Base-by-base conservation (phyloP, 2,329 filamentous ascomycete species). In the Aspergillus viridinutans region DNA sequence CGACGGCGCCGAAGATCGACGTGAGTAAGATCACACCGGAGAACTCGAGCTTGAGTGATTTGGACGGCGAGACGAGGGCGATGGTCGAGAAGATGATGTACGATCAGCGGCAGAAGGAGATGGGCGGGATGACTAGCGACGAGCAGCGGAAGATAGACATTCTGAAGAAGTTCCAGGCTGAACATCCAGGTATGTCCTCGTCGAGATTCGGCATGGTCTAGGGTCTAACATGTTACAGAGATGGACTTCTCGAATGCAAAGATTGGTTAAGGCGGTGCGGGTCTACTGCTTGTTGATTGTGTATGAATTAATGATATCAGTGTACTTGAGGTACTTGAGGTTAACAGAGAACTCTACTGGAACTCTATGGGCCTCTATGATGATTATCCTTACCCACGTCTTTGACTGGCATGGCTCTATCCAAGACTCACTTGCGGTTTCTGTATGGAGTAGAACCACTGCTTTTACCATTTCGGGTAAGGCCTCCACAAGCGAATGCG, bases 11-110 rank as follows among this genome's bases (percentile, higher is more conserved):
- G 61, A 90, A 88, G 77, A 96, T 99, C 76, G 94, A 99, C 78
- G 91, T 95, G 38, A 87, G 88, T 67, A 97, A 96, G 81, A 97
- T 99, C 76, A 85, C 87, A 72, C 94, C 94, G 23, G 94, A 97
- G 78, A 92, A 89, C 72, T 92, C 88, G 72, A 96, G 92, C 75
- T 81, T 99, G 69, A 87, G 89, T 56, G 94, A 99, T 74, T 80
- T 99, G 64, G 93, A 97, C 71, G 94, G 94, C 59, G 90, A 96
- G 81, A 99, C 94, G 54, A 85, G 94, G 62, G 85, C 87, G 58
- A 97, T 99, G 93, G 94, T 99, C 48, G 94, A 99, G 85, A 99
- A 99, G 85, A 99, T 99, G 94, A 99, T 99, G 94, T 99, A 84
- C 69, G 94, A 99, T 79, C 94, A 99, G 82, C 83, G 90, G 64